Percentiles rank a stretch among this genome's conserved stretches.
phyloP scores from a whole-genome alignment of 805 yeast genomes.

The Nakazawaea siamensis region DNA sequence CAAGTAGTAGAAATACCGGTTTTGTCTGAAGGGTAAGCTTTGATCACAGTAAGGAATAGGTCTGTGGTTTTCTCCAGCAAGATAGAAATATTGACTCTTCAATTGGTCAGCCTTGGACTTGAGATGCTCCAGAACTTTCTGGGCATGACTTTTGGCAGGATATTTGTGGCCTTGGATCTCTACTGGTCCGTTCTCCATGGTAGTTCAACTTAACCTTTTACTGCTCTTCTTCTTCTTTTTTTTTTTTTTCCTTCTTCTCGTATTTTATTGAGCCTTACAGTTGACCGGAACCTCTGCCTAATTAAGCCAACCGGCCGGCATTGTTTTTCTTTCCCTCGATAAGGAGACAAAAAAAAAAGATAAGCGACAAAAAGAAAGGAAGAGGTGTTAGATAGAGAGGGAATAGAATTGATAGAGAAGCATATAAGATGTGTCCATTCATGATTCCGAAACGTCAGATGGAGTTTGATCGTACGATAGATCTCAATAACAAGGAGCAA shows the following conservation, averaged over 20 bases:
- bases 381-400: neutral
- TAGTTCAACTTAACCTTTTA: no score
- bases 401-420: no score
- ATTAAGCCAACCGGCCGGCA: no score
- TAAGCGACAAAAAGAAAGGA: neutral
- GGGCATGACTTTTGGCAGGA: slow-evolving; percentile 78
- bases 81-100: slow-evolving; percentile 28
- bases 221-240: no score
- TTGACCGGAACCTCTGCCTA: no score
- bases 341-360: neutral
- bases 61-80: slow-evolving; percentile 53
- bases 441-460: slow-evolving; percentile 14
- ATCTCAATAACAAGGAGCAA: slow-evolving; percentile 23
- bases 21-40: slow-evolving; percentile 73
- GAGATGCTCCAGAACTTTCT: slow-evolving; percentile 32
- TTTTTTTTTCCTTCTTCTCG: no score
- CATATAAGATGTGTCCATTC: slow-evolving; percentile 6
- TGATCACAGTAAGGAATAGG: slow-evolving; percentile 75
- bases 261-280: no score
- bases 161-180: slow-evolving; percentile 40
- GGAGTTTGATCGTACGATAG: slow-evolving; percentile 21
- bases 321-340: no score
- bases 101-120: slow-evolving; percentile 12
- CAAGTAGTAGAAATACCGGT: slow-evolving; percentile 82
- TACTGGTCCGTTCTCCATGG: slow-evolving; percentile 8